Base-by-base conservation (phyloP, 73 alveolate species). In the Paramecium octaurelia region DNA sequence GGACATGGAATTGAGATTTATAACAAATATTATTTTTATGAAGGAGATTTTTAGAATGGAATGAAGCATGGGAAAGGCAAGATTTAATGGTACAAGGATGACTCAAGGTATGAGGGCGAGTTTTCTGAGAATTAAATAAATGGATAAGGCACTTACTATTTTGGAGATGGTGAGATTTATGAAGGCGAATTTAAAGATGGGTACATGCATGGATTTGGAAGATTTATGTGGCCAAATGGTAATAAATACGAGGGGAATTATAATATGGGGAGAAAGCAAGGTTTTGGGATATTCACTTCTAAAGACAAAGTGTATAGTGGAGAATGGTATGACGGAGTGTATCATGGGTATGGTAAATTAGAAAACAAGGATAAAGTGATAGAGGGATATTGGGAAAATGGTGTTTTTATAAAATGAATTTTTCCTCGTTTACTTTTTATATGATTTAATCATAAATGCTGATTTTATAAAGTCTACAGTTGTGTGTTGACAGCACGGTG, bases 141-240 rank as follows among this genome's bases (percentile, higher is more conserved):
- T 36, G 98, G 98, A 24, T 35, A 68, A 10, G 98, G 98, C 35
- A 92, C 43, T 38, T 95, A 94, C 50, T 69, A 34, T 42, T 95
- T 93, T 58, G 87, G 93, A 14, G 96, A 88, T 34, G 97, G 94
- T 0, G 80, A 92, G 12, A 46, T 9, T 20, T 94, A 94, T 80
- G 84, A 90, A 80, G 97, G 97, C 1, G 95, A 94, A 59, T 94
- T 92, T 84, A 77, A 86, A 44, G 57, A 90, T 38, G 86, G 92
- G 21, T 29, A 42, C 69, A 76, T 60, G 94, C 86, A 93, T 92
- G 96, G 96, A 18, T 54, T 34, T 38, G 97, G 97, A 21, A 58
- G 77, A 4, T 88, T 93, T 92, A 60, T 60, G 69, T 95, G 96
- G 96, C 94, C 94, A n/a, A 96, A 95, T 95, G 97, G 96, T 21